Percentiles rank a stretch among this genome's conserved stretches.
Conservation (phyloP, 441 rosid species). For the Erysimum cheiri region DNA sequence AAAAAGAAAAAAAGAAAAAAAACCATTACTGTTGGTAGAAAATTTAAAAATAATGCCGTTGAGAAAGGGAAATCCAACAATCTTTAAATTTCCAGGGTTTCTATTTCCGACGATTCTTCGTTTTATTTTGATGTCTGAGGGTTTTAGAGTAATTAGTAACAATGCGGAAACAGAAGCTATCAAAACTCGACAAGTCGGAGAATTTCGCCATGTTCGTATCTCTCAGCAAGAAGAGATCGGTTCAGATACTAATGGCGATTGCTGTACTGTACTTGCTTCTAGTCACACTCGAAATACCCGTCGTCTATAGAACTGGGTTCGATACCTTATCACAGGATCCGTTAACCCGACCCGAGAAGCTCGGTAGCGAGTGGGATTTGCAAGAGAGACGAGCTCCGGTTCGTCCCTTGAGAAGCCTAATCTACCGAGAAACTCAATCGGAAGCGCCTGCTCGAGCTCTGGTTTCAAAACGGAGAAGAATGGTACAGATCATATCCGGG, state of each 20-base stretch:
- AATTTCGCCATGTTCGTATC: slow-evolving; percentile 52
- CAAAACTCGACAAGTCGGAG: slow-evolving; percentile 46
- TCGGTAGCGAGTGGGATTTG: slow-evolving; percentile 56
- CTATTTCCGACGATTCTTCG: no score
- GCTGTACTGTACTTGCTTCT: slow-evolving; percentile 63
- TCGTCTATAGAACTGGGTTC: slow-evolving; percentile 58
- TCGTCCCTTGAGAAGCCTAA: slow-evolving; percentile 61
- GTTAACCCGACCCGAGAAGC: slow-evolving; percentile 50
- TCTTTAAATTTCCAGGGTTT: slow-evolving; percentile 4
- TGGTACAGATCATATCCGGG: slow-evolving; percentile 48
- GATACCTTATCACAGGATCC: slow-evolving; percentile 58
- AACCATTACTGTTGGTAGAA: no score
- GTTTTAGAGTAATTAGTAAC: slow-evolving; percentile 26
- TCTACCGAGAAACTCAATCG: slow-evolving; percentile 50
- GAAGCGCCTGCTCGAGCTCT: slow-evolving; percentile 39
- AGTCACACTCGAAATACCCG: slow-evolving; percentile 77
- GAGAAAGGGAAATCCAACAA: not conserved
- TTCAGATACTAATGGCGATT: slow-evolving; percentile 63
- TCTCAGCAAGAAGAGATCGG: slow-evolving; percentile 59
- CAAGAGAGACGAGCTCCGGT: slow-evolving; percentile 61
- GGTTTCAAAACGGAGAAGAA: not conserved
- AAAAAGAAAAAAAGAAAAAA: no score
- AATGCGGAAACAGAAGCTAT: slow-evolving; percentile 42
- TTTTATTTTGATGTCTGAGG: not conserved
- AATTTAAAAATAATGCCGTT: slow-evolving; percentile 8